Evolutionary conservation across 2,329 filamentous ascomycete species (phyloP), one percentile per base, ranked within the genome.

Genomic region (Zasmidium cellare): DNA sequence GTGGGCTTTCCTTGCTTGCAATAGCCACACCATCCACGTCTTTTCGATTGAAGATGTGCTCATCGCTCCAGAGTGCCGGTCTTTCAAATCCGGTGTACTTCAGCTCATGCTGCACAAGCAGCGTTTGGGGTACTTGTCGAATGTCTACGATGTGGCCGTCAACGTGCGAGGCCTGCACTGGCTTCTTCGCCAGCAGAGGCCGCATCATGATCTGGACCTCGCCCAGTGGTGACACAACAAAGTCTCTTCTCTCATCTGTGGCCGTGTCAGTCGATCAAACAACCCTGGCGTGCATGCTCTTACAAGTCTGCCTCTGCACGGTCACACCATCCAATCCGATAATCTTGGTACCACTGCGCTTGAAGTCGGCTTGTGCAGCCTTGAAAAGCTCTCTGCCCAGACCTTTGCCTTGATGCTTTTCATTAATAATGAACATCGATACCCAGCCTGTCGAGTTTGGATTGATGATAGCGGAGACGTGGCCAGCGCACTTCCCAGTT

Each of bases 401-500:
- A 1, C 73, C 73, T 18, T 67, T 61, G 20, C 73, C 71, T 20
- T 70, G 69, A 51, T 67, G 61, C 1, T 62, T 51, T 1, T 60
- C 65, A 18, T 71, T 69, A 55, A 75, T 57, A 50, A 72, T 67
- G 69, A 76, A 75, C 65, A 71, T 72, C 16, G 69, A 72, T 1
- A 75, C 60, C 74, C 74, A 76, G n/a, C 68, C 74, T 1, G 72
- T 75, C 28, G 56, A 53, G 52, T 76, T 76, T 20, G 68, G 59
- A 59, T 71, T 74, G 20, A 67, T 63, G 35, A 74, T 65, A 2
- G 69, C 66, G 3, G 71, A 56, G 23, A 75, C 61, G 58, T 71
- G 70, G 19, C 73, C 74, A 57, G 71, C 62, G 0, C 71, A 65
- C 16, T 67, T 68, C 2, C 52, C 48, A 1, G 63, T 51, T 3